Evolutionary conservation across 108 stramenopile species (phyloP), one percentile per base, ranked within the genome.

Genomic region (Cyclotella cryptica): DNA sequence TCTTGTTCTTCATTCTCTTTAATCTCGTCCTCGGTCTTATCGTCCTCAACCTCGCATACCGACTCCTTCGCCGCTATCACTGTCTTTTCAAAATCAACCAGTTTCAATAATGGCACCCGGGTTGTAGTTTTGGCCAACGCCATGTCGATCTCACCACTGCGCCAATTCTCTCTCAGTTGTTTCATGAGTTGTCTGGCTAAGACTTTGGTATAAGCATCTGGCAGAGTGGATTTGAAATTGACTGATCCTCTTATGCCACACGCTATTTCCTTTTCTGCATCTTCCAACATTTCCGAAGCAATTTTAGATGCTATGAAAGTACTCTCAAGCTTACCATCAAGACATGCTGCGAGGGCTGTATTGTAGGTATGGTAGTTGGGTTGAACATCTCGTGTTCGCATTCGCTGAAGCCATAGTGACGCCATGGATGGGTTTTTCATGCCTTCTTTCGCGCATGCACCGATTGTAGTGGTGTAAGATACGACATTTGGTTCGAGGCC

Each of bases 321-420:
- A 65, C 90, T 88, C 46, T 88, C 91, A 7, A 93, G 68, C 46
- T 86, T 91, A 0, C 92, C 92, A 71, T 96, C 93, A 41, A 92
- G 75, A 61, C 95, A 96, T 12, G 95, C 86, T 17, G 92, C 89
- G 42, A 96, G 69, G 0, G 92, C 95, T 40, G 92, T 93, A 53
- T 96, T 96, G 80, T 93, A 96, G 5, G 92, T 93, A 49, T 92
- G 81, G 49, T 84, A 90, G 68, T 96, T 96, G 43, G 95, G 95
- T 63, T 75, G 65, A 29, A 91, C 90, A 27, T 79, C 69, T 71
- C 95, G 75, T 40, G 90, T 84, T 72, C 90, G 72, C 95, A 96
- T 96, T 52, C 95, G 75, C 21, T 88, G 82, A 57, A 96, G 69
- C 95, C 95, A 96, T 73, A 90, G 81, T 14, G 77, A 72, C 15